Evolutionary conservation across 2,329 filamentous ascomycete genomes (phyloP).

Genomic region (Phialemonium atrogriseum): DNA sequence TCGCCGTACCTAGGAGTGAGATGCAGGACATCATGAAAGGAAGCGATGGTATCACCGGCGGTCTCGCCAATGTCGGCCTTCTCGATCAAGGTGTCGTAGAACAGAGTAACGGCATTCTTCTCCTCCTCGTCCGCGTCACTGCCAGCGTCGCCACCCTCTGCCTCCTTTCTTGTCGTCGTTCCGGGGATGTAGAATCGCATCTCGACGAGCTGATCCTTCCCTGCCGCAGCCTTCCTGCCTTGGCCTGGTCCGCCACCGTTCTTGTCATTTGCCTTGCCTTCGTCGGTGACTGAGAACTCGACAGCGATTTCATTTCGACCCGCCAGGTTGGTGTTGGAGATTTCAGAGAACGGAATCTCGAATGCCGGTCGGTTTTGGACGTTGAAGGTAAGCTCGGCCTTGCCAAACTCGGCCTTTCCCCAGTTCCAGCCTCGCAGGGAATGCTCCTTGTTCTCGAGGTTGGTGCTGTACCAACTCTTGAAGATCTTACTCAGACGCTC

Average conservation of each 20-base stretch:
- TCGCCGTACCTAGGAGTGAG: constrained; percentile 72
- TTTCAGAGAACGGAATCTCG: constrained; percentile 93
- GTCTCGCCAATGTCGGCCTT: constrained; percentile 99
- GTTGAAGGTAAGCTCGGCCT: constrained; percentile 91
- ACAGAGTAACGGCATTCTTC: constrained; percentile 92
- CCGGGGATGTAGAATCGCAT: constrained; percentile 99
- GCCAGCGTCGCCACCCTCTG: constrained; percentile 64
- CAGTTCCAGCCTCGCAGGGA: constrained; percentile 97
- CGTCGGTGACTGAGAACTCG: constrained; percentile 75
- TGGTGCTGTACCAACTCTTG: constrained; percentile 97
- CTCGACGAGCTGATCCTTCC: constrained; percentile 88
- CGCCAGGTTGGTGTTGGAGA: constrained; percentile 94
- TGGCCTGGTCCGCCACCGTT: constrained; percentile 65
- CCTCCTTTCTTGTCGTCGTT: constrained; percentile 69
- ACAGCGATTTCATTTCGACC: constrained; percentile 97
- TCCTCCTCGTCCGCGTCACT: constrained; percentile 66
- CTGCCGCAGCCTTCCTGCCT: constrained; percentile 83
- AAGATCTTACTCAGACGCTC: constrained; percentile 88
- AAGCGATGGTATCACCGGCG: constrained; percentile 96
- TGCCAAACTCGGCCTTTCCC: constrained; percentile 96
- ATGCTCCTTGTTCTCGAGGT: constrained; percentile 86
- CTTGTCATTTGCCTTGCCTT: constrained; percentile 65
- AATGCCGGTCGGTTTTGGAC: constrained; percentile 95
- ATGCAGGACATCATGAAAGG: constrained; percentile 93
- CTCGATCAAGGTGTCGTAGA: constrained; percentile 96